Evolutionary conservation across 768 basidiomycete genomes (phyloP), one percentile per base, ranked within the genome.

Genomic region (Podaxis sp.): DNA sequence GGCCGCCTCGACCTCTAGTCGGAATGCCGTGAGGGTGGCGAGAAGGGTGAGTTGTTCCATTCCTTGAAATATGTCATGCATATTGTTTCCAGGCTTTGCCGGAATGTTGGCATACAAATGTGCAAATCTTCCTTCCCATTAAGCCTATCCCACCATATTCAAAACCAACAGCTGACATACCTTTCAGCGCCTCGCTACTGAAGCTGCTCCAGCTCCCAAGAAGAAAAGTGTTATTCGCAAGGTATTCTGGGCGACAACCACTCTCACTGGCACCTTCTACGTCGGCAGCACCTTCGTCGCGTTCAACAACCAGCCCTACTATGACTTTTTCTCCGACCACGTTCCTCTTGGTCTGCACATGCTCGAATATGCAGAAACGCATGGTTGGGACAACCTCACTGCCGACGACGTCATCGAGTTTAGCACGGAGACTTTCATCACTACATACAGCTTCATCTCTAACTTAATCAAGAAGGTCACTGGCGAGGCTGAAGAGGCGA

Each of bases 261-360:
- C 85, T 10, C 80, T 86, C 22, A 85, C 86, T 17, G 85, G 88
- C 53, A 86, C 87, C 17, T 94, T 95, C 79, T 96, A 95, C 80
- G 77, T 88, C 63, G 86, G 88, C 56, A 93, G 93, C 74, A 84
- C 89, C 8, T 90, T 91, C 74, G 77, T 87, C 62, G 86, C 93
- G 22, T 89, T 90, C 78, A 84, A 89, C 69, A 87, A 84, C 74
- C 89, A 88, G 67, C 73, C 79, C 2, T 97, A 96, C 79, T 87
- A 91, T 71, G 90, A 96, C 66, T 82, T 96, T 72, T 97, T 97
- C 80, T 82, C 87, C 60, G 85, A 88, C 68, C 80, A 84, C 48
- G 86, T 95, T 58, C 96, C 96, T 2, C 80, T 92, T 41, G 95
- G 88, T 30, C 84, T 89, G 65, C 71, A 83, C 17, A 80, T 96